Conservation (phyloP, 2,329 filamentous ascomycete genomes). For the Trichoderma sp. region DNA sequence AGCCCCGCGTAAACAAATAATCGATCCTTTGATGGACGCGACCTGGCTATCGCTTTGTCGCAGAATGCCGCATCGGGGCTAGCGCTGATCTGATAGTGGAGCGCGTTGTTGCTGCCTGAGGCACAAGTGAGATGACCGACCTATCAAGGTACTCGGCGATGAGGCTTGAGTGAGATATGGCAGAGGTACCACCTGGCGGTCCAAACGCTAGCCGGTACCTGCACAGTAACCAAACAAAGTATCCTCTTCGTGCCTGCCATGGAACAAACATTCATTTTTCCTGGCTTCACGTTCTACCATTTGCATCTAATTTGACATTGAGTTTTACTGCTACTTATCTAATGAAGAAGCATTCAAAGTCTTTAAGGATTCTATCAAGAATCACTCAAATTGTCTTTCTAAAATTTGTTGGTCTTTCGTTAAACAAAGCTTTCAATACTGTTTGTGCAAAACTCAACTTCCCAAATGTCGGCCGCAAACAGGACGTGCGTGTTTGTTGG, state of each 20-base stretch:
- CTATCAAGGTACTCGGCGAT: background rate
- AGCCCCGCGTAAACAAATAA: conserved; percentile 24
- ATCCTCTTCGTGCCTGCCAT: background rate
- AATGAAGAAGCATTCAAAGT: background rate
- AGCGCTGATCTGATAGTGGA: conserved; percentile 22
- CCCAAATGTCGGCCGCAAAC: background rate
- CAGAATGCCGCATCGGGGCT: background rate
- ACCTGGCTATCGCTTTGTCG: background rate
- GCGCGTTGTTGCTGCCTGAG: conserved; percentile 29
- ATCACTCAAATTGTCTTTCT: background rate
- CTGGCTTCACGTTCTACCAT: no score
- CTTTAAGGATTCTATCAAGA: background rate
- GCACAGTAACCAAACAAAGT: background rate
- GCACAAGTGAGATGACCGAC: background rate
- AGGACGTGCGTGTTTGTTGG: background rate
- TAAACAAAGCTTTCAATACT: background rate
- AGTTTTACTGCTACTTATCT: background rate
- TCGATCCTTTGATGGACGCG: conserved; percentile 21
- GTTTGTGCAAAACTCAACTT: background rate
- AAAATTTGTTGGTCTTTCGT: background rate
- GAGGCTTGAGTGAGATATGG: background rate
- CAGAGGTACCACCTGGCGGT: background rate
- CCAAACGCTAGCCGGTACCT: background rate
- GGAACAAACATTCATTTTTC: background rate
- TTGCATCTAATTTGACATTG: background rate